Conservation (phyloP, 2,329 filamentous ascomycete species). For the Aspergillus oerlinghausenensis region DNA sequence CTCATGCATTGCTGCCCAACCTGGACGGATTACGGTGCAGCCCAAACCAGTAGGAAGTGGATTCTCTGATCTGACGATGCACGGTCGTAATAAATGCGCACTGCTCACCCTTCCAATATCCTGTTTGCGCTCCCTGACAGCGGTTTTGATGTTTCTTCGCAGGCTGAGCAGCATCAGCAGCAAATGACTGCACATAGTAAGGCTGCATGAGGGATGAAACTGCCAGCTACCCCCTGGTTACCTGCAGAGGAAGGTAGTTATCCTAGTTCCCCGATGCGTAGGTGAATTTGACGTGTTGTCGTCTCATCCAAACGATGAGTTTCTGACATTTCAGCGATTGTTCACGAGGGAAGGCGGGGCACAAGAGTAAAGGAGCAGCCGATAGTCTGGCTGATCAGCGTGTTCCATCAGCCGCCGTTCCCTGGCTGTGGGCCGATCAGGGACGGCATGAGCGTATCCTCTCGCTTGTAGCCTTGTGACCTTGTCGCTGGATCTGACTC, state of each 20-base stretch:
- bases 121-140: neutral
- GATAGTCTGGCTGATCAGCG: constrained; percentile 2
- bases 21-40: constrained; percentile 11
- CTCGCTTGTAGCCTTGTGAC: neutral
- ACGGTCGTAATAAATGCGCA: neutral
- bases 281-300: constrained; percentile 17
- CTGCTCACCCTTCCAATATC: neutral
- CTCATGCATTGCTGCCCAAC: constrained; percentile 33
- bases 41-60: neutral
- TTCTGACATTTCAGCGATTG: constrained; percentile 3
- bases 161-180: neutral
- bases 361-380: neutral
- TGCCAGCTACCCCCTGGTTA: constrained; percentile 1
- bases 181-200: neutral
- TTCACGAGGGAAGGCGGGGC: constrained; percentile 16
- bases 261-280: constrained; percentile 12
- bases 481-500: neutral
- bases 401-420: constrained; percentile 2
- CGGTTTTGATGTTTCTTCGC: neutral
- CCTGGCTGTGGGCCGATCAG: constrained; percentile 12
- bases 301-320: constrained; percentile 12
- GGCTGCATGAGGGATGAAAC: neutral
- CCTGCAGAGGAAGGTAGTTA: neutral
- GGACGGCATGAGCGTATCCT: neutral
- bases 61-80: neutral